Evolutionary conservation across 768 basidiomycete species (phyloP), one percentile per base, ranked within the genome.

Genomic region (Cyclocybe aegerita): DNA sequence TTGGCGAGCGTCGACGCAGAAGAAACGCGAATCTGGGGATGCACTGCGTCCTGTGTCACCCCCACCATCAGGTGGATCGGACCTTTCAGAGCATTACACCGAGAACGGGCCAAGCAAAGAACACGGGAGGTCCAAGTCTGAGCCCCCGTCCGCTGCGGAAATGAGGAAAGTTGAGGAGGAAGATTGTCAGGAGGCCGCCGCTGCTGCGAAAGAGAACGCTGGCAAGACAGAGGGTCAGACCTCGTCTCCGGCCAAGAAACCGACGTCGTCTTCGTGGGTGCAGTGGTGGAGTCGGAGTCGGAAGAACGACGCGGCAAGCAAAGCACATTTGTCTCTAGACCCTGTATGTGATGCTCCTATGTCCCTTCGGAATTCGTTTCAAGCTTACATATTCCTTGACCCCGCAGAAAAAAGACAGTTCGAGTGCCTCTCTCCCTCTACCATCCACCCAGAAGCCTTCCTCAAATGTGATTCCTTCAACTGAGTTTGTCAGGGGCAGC

Each of bases 281-380:
- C 79, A 82, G 35, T 93, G 91, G 92, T 94, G 89, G 90, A 83
- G 79, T 53, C 74, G 88, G 14, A 85, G 81, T 65, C 68, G 74
- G 48, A 70, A 68, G 46, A 73, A 67, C 4, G 62, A 60, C 16
- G 46, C 43, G 10, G 52, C 50, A 35, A 55, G 45, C 32, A 50
- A 62, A 29, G 46, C 41, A 29, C 41, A 57, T 46, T 29, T 43
- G 32, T 32, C 48, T 7, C 52, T 54, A 12, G 54, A 55, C 15
- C 36, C 52, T 36, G 56, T 58, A 43, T 17, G 52, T 49, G 1
- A 9, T n/a, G 8, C 23, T 23, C 14, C 29, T 3, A 5, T 6
- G 32, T 33, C 37, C 9, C 43, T 9, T 46, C 11, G n/a, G 4
- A 9, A 33, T 37, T 38, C 31, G 11, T 39, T 34, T 33, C 43